Base-by-base conservation (phyloP, 2,329 filamentous ascomycete species). In the Coniosporium tulheliwenetii region DNA sequence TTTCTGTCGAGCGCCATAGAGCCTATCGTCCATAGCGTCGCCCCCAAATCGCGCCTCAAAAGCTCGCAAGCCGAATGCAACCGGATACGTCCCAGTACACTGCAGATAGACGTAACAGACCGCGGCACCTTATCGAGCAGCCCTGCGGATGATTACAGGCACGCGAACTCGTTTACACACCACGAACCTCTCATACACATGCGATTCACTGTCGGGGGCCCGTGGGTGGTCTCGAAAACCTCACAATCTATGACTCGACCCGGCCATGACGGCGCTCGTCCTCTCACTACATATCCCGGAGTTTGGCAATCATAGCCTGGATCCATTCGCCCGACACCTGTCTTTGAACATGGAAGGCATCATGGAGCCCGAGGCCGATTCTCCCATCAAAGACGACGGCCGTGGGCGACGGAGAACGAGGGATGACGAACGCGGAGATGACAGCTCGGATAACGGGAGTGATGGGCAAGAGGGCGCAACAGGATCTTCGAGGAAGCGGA, bases 401-500 rank as follows among this genome's bases (percentile, higher is more conserved):
- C 33, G 33, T 5, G 33, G 33, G 33, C 12, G 33, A 35, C 5
- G 33, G 33, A n/a, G 4, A 35, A 35, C 12, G 12, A 35, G 33
- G 4, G 33, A 35, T 5, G 33, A 15, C 3, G 33, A 35, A 5
- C 12, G 12, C 14, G 33, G 12, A 15, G 33, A 35, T 15, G 14
- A 35, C 5, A 5, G 14, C 7, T 35, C 33, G 7, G 33, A 35
- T 10, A 35, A 35, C 5, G 32, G 32, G 5, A 35, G 12, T 8
- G 32, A 35, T 35, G 36, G n/a, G 12, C 12, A 37, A 12, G 36
- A 37, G 12, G 36, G 19, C 19, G 36, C n/a, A 15, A 5, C 36
- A 15, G 36, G 14, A 15, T 26, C 19, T 26, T 26, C 19, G 19
- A 52, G 66, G 41, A 71, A 85, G 61, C 67, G 80, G 43, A 66